These are phyloP conservation scores for Pachyrhizus erosus DNA, from an alignment of 306 rosid genomes.

Conservation along the genomic window DNA sequence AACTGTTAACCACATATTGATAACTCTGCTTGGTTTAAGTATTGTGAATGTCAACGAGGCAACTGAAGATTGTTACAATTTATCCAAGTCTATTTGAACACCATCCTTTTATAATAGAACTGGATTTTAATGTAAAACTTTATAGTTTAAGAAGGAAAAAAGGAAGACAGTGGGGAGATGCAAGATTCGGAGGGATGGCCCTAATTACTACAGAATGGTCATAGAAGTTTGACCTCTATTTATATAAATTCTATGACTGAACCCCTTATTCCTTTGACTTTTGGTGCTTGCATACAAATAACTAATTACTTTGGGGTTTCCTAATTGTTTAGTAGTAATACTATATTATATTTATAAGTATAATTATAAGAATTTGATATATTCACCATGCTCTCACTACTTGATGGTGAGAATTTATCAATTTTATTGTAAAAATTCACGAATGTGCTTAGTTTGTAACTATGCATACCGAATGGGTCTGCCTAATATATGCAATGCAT, in stretches of 20 bases:
- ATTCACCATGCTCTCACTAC: background rate
- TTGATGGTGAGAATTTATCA: background rate
- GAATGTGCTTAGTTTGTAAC: background rate
- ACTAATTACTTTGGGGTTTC: background rate
- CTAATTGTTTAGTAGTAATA: background rate
- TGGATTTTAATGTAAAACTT: conserved; percentile 17
- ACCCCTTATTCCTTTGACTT: conserved; percentile 8
- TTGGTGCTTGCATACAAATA: background rate
- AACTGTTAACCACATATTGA: conserved; percentile 14
- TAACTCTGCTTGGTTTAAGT: background rate
- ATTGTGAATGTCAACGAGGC: conserved; percentile 27
- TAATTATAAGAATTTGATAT: background rate
- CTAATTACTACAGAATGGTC: conserved; percentile 8
- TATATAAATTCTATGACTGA: background rate
- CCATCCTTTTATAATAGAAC: conserved; percentile 13
- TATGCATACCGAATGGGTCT: background rate
- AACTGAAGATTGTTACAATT: conserved; percentile 16
- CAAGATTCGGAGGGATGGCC: background rate
- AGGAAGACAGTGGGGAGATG: conserved; percentile 23
- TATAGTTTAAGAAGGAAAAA: conserved; percentile 6
- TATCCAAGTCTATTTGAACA: background rate
- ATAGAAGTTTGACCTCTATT: background rate
- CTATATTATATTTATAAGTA: background rate
- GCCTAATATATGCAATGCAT: background rate
- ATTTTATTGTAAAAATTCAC: background rate